Conservation (phyloP, 2,329 filamentous ascomycete species). For the Coniochaeta hoffmannii region DNA sequence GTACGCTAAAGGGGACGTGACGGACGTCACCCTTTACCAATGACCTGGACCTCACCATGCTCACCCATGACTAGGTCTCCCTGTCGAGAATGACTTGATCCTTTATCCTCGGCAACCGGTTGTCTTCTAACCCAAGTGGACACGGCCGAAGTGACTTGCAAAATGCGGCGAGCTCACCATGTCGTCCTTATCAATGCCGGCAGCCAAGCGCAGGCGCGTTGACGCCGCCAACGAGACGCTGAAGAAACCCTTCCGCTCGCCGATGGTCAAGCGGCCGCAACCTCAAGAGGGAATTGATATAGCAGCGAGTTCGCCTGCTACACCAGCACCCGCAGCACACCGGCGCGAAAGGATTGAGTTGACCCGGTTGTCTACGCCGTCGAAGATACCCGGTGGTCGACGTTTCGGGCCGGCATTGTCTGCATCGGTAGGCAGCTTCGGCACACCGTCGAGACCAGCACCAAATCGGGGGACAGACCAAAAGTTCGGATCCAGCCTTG, state of each 20-base stretch:
- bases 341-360: neutral
- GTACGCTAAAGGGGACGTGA: neutral
- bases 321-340: neutral
- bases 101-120: too few species aligned
- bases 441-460: neutral
- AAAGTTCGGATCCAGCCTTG: neutral
- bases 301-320: neutral
- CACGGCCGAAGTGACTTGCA: too few species aligned
- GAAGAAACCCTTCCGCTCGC: slow-evolving; percentile 66
- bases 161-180: neutral
- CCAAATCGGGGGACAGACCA: neutral
- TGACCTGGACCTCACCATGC: too few species aligned
- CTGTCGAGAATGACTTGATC: too few species aligned
- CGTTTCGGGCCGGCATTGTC: neutral
- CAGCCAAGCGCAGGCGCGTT: slow-evolving; percentile 57
- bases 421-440: neutral
- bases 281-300: neutral
- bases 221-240: slow-evolving; percentile 50
- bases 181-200: slow-evolving; percentile 20
- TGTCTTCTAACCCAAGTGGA: too few species aligned
- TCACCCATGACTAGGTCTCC: too few species aligned
- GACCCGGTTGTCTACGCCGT: neutral
- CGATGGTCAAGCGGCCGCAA: slow-evolving; percentile 22
- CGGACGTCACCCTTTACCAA: too few species aligned
- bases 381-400: neutral